A percentile compares a stretch with the other conserved stretches of the same genome.
These are phyloP conservation scores for Fraxinus sp. DNA, from an alignment of 305 asterid genomes.

Conservation along the genomic window DNA sequence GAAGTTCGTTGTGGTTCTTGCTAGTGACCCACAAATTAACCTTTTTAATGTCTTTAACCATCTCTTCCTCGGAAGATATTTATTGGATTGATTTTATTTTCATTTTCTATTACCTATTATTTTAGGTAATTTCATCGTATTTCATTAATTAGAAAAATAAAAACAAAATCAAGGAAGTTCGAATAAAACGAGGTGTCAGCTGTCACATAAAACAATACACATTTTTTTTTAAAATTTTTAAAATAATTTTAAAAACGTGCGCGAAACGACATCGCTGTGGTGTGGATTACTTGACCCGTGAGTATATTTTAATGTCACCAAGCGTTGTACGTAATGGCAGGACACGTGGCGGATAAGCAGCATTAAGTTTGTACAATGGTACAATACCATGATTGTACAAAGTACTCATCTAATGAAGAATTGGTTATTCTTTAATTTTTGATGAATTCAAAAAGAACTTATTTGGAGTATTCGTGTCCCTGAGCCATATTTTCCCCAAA, in stretches of 20 bases:
- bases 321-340: not conserved
- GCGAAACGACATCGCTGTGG: not conserved
- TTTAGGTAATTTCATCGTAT: not conserved
- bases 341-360: not conserved
- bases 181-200: not conserved
- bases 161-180: not conserved
- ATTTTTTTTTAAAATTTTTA: no score
- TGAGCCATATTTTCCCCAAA: not conserved
- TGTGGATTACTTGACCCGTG: not conserved
- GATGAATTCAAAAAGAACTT: not conserved
- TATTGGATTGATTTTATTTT: not conserved
- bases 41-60: not conserved
- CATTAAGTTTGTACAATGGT: not conserved
- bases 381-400: not conserved
- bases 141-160: not conserved
- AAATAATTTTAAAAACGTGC: not conserved
- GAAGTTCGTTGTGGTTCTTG: not conserved
- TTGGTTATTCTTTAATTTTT: not conserved
- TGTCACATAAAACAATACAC: not conserved
- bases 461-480: not conserved
- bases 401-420: not conserved
- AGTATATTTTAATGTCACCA: not conserved
- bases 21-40: not conserved
- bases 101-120: not conserved
- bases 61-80: not conserved